Base-by-base conservation (phyloP, 2,329 filamentous ascomycete species). In the Juglanconis juglandina region DNA sequence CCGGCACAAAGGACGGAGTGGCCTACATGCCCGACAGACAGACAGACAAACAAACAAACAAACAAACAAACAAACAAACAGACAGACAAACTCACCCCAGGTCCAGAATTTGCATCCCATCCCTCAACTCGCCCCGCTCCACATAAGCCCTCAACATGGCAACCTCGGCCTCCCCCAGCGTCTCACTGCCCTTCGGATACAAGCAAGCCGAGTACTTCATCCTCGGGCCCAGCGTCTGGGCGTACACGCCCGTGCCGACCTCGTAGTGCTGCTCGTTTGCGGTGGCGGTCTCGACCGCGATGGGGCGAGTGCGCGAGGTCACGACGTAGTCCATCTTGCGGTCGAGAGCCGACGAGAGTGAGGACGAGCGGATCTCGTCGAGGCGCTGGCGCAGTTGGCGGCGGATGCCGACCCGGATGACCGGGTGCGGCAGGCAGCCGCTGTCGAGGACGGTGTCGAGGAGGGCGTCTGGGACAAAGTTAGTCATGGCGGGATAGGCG, bases 251-350 rank as follows among this genome's bases (percentile, higher is more conserved):
- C 0, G 87, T 88, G 44, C 85, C 86, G 46, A 90, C 87, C 73
- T 90, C 87, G 68, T 91, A 90, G 72, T 90, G 87, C 77, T 90
- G 87, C 67, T 82, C 76, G 70, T 90, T 90, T 30, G 88, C 87
- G 2, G 79, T 75, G 3, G 78, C 79, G 1, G 87, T 89, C 70
- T 88, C 84, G 66, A 90, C 81, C n/a, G 87, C 88, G 64, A 90
- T 89, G 10, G 87, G 86, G 41, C 81, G 77, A 14, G 74, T 77
- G 24, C 84, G 79, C n/a, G 89, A 76, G 3, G 79, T 72, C 55
- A 83, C 76, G 10, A 90, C 79, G 69, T 87, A 90, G 32, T 75
- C 74, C 81, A 88, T 87, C 71, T 90, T 90, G 60, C 78, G 79
- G 60, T 79, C 77, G 62, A 83, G 83, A 14, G 78, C 79, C 33